Evolutionary conservation across 1,284 basidiomycete species (phyloP), one percentile per base, ranked within the genome.

Genomic region (Leccinum fallax): DNA sequence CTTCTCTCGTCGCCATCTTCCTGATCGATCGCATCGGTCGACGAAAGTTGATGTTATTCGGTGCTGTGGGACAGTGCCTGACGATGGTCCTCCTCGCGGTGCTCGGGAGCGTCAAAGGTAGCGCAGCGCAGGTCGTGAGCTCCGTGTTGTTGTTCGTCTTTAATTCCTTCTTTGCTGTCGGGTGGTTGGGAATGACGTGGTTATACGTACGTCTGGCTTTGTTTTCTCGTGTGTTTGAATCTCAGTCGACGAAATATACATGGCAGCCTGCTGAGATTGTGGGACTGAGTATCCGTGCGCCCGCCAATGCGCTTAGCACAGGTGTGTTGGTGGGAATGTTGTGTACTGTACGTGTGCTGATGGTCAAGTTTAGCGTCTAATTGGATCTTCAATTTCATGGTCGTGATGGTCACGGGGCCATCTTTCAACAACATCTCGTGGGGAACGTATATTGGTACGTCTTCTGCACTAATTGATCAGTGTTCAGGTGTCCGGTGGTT

Each of bases 391-490:
- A 87, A 86, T 71, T 87, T 87, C 69, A 70, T 86, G 69, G 83
- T 86, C 21, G 87, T 89, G 28, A 88, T 89, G 84, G 79, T 87
- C 68, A 86, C 86, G 3, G 86, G 88, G 0, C 84, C 86, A 0
- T 80, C 86, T 1, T 90, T 90, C 70, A 79, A 81, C 65, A 82
- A 83, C 65, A 88, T 90, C 54, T 77, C 77, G 52, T 88, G 84
- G 81, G 75, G 80, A 40, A 87, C 86, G 2, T 89, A 89, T 69
- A 86, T 87, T 48, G 81, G 84, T 85, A 32, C 53, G 61, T 71
- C 68, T 56, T 46, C 21, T 19, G 5, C 46, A 5, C 15, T 21
- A 46, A 19, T 46, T 38, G 16, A 19, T 38, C 32, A 11, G 32
- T 5, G 32, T 11, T 15, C 10, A 11, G 21, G 4, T 30, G 4